Base-by-base conservation (phyloP, 495 filamentous ascomycete species). In the Neurospora sp. region DNA sequence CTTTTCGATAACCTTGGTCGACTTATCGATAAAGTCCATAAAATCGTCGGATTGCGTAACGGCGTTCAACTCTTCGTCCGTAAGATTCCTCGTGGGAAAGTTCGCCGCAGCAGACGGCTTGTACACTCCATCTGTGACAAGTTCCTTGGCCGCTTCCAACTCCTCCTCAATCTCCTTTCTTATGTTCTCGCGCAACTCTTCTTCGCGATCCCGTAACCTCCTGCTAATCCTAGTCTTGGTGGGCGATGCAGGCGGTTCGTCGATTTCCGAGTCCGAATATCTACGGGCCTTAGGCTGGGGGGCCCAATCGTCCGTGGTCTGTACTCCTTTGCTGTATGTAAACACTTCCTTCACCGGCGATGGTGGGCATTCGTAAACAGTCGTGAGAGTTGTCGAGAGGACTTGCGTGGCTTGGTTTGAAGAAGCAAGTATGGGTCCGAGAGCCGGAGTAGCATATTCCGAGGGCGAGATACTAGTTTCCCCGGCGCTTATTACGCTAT, bases 1-100 rank as follows among this genome's bases (percentile, higher is more conserved):
- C 75, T 94, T 90, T 83, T 99, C 96, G 76, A 98, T 94, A 68
- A 99, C 94, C 84, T 98, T 99, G 61, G 92, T 94, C 39, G 95
- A 98, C 74, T 92, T 88, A 76, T 98, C 96, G 22, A 99, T 90
- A 78, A 99, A 99, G 76, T 96, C 93, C 74, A 96, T 85, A 78
- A 98, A 99, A 53, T 97, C 96, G 20, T 94, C 89, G 0, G 94
- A 97, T 44, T 92, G 90, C n/a, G 91, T 93, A 44, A 98, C 93
- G 16, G 95, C 96, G 74, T 90, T 90, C 41, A 96, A 84, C 80
- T 99, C 96, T 74, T 99, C 96, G 39, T 88, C 87, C 2, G 90
- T 93, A 40, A 99, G 86, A 69, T 87, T 86, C 74, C 94, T 89
- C n/a, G 90, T 89, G 31, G 96, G 94, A 75, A 94, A 97, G 47